Conservation (phyloP, 129 eudicot genomes). For the Smallanthus sonchifolius region DNA sequence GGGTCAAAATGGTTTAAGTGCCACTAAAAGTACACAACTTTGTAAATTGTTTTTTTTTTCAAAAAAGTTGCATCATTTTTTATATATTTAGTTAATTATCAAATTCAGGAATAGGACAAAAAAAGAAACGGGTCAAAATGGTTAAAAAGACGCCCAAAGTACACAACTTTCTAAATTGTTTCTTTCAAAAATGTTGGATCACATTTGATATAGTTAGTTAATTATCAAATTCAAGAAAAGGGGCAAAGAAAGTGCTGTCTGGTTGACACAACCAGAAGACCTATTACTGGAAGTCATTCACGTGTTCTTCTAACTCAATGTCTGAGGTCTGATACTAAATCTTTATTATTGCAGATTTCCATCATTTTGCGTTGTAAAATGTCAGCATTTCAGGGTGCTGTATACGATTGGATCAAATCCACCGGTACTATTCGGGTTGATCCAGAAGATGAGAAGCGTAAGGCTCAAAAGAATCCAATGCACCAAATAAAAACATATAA, state of each 20-base stretch:
- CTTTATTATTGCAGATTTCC: slow-evolving; percentile 57
- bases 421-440: slow-evolving; percentile 91
- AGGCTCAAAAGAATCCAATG: slow-evolving; percentile 48
- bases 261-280: background rate
- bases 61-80: background rate
- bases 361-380: slow-evolving; percentile 77
- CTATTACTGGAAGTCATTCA: background rate
- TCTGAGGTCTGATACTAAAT: background rate
- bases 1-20: background rate
- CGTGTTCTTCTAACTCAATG: background rate
- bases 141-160: background rate
- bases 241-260: background rate
- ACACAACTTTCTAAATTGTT: background rate
- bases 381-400: slow-evolving; percentile 83
- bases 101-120: background rate
- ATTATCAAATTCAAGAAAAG: background rate
- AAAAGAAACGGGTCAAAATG: background rate
- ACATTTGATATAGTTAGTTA: background rate
- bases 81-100: background rate
- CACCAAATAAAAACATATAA: slow-evolving; percentile 61
- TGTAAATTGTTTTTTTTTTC: background rate
- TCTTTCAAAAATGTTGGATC: background rate
- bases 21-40: background rate
- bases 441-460: slow-evolving; percentile 79
- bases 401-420: slow-evolving; percentile 91